phyloP scores from a whole-genome alignment of 768 basidiomycete species.

The Mycena vitilis region DNA sequence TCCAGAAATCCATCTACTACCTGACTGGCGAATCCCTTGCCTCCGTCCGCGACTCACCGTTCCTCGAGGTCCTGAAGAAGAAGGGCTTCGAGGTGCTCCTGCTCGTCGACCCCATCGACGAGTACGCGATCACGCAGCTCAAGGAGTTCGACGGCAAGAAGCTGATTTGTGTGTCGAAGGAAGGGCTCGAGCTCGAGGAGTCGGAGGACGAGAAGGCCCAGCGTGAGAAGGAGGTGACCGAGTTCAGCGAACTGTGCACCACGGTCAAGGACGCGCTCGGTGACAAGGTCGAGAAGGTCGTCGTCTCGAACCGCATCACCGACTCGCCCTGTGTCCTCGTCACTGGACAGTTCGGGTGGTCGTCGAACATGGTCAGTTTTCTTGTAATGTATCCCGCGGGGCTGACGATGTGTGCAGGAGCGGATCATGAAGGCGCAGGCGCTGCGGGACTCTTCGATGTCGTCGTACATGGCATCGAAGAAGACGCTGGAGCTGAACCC shows the following conservation, averaged over 20 bases:
- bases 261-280: conserved; percentile 98
- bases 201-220: conserved; percentile 96
- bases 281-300: conserved; percentile 99
- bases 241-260: conserved; percentile 89
- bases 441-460: conserved; percentile 96
- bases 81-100: conserved; percentile 99
- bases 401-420: conserved; percentile 58
- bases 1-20: conserved; percentile 99
- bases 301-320: conserved; percentile 96
- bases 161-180: conserved; percentile 97
- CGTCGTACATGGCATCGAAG: conserved; percentile 98
- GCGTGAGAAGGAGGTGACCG: conserved; percentile 87
- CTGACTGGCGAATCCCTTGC: conserved; percentile 98
- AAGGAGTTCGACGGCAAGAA: conserved; percentile 99
- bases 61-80: conserved; percentile 99
- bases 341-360: conserved; percentile 99
- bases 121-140: conserved; percentile 98
- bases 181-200: conserved; percentile 99
- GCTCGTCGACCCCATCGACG: conserved; percentile 98
- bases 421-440: conserved; percentile 99
- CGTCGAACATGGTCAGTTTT: conserved; percentile 90
- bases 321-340: conserved; percentile 98
- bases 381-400: conserved; percentile 3
- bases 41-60: conserved; percentile 92
- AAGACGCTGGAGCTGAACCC: conserved; percentile 99